These are phyloP conservation scores for Allium cepa DNA, from an alignment of 106 monocot genomes.

Conservation along the genomic window DNA sequence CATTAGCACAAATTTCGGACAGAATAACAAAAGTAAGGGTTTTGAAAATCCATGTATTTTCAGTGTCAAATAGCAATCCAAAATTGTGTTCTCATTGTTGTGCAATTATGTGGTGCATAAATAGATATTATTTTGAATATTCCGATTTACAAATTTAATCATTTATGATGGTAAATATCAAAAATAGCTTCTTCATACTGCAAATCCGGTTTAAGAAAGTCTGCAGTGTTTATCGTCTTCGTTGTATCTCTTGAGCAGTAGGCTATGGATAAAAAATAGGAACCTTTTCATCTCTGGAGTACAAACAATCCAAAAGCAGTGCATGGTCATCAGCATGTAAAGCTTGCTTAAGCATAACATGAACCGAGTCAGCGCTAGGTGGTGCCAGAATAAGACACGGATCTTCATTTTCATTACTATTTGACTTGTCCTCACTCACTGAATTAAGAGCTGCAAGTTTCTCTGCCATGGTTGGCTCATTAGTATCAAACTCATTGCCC, in stretches of 20 bases:
- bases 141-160: not conserved
- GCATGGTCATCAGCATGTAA: constrained; percentile 80
- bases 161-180: too few species aligned
- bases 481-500: constrained; percentile 14
- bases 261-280: not conserved
- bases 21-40: too few species aligned
- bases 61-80: not conserved
- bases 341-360: constrained; percentile 87
- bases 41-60: not conserved
- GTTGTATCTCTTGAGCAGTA: too few species aligned
- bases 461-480: constrained; percentile 80
- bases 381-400: constrained; percentile 17
- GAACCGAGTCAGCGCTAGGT: constrained; percentile 91
- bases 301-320: constrained; percentile 64
- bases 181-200: too few species aligned
- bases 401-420: constrained; percentile 6
- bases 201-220: too few species aligned
- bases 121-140: not conserved
- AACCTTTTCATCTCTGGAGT: constrained; percentile 76
- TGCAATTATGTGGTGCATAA: not conserved
- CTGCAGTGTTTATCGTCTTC: too few species aligned
- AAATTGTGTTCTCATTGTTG: not conserved
- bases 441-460: constrained; percentile 66
- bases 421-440: constrained; percentile 16
- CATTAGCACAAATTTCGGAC: too few species aligned